A percentile compares a stretch with the other conserved stretches of the same genome.
Conservation (phyloP, 2,329 filamentous ascomycete species). For the Aspergillus sp. region DNA sequence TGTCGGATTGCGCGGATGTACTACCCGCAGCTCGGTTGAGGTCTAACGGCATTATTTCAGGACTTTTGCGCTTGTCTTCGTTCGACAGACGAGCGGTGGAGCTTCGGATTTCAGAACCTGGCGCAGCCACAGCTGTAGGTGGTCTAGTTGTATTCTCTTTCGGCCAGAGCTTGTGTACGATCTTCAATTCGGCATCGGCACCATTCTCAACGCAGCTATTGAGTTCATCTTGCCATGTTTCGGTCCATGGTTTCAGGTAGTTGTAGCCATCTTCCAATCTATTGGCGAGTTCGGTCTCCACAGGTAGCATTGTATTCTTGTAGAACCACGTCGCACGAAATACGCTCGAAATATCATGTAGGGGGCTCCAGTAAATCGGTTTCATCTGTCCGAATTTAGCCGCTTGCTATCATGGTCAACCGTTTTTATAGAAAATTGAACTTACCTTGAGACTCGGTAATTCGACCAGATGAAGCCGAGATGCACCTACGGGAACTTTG, state of each 20-base stretch:
- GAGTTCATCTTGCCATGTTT: slow-evolving; percentile 90
- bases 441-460: slow-evolving; percentile 66
- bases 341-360: slow-evolving; percentile 83
- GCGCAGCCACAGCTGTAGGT: slow-evolving; percentile 40
- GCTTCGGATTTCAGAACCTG: slow-evolving; percentile 36
- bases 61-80: slow-evolving; percentile 6
- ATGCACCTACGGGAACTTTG: slow-evolving; percentile 81
- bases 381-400: slow-evolving; percentile 66
- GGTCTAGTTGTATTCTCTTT: slow-evolving; percentile 48
- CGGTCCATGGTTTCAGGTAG: slow-evolving; percentile 82
- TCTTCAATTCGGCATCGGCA: slow-evolving; percentile 85
- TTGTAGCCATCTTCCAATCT: slow-evolving; percentile 88
- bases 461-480: slow-evolving; percentile 84
- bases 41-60: slow-evolving; percentile 24
- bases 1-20: slow-evolving; percentile 45
- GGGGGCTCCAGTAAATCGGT: slow-evolving; percentile 95
- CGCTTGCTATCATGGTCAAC: background rate
- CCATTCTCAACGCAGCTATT: slow-evolving; percentile 89
- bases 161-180: slow-evolving; percentile 81
- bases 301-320: slow-evolving; percentile 87
- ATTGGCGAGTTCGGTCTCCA: slow-evolving; percentile 83
- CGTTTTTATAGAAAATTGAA: background rate
- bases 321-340: slow-evolving; percentile 96
- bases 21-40: slow-evolving; percentile 46
- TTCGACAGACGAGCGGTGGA: slow-evolving; percentile 24